These are phyloP conservation scores for Nicotiana undulata DNA, from an alignment of 257 asterid genomes.

Conservation along the genomic window DNA sequence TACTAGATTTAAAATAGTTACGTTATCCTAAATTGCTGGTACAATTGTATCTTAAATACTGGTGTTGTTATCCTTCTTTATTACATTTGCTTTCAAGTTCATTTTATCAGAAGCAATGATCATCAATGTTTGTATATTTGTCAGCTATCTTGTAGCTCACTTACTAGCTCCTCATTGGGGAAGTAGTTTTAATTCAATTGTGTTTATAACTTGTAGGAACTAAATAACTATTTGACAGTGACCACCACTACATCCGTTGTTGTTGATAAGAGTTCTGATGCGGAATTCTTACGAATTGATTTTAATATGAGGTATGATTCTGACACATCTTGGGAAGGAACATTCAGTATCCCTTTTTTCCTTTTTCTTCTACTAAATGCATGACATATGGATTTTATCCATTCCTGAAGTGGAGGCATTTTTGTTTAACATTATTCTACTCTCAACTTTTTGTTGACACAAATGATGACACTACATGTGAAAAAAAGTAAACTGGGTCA, in stretches of 20 bases:
- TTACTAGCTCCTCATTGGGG: not conserved
- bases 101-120: not conserved
- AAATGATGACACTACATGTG: not conserved
- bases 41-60: not conserved
- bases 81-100: not conserved
- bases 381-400: not conserved
- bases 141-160: not conserved
- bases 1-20: not conserved
- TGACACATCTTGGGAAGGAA: not conserved
- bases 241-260: conserved; percentile 70
- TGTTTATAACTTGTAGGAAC: conserved; percentile 55
- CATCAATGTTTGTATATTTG: not conserved
- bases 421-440: not conserved
- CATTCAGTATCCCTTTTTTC: not conserved
- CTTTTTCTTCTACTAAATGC: conserved; percentile 1
- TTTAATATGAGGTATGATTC: conserved; percentile 73
- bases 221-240: conserved; percentile 55
- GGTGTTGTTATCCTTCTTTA: not conserved
- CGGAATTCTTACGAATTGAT: conserved; percentile 74
- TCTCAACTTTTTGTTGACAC: not conserved
- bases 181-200: not conserved
- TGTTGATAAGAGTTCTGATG: conserved; percentile 89
- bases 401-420: not conserved
- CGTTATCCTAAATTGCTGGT: not conserved
- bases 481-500: not conserved